Evolutionary conservation across 2,329 filamentous ascomycete genomes (phyloP), one percentile per base, ranked within the genome.

Genomic region (Zelopaecilomyces penicillatus): DNA sequence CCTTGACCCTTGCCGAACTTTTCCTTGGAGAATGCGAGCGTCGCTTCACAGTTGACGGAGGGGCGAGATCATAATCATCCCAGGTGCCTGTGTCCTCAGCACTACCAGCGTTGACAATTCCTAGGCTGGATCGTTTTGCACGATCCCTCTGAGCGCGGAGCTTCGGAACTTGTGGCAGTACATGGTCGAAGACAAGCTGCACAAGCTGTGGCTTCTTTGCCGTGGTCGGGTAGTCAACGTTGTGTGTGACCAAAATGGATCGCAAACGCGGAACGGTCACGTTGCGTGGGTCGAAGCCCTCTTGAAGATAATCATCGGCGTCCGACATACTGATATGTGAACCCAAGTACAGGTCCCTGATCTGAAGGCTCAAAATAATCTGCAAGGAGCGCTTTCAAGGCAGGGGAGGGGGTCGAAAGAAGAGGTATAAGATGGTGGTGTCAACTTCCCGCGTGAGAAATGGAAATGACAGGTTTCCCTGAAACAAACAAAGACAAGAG

Each of bases 191-290:
- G 65, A 98, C 89, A 39, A 97, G 80, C 6, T 85, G 81, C 48
- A 98, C 75, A 26, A 98, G 80, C 59, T 95, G 84, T 0, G 80
- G 71, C 70, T 98, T 98, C 70, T 97, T 98, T 9, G 93, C 89
- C 4, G 83, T 90, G 0, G 87, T 83, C 5, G 90, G 84, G 61
- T 95, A 97, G 33, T 80, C 69, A 57, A 97, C 73, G 61, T 89
- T 85, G 68, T 98, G 87, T 52, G 82, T 85, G 57, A 97, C 86
- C 46, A 98, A 80, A 53, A 97, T 94, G 40, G 86, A 91, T 57
- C 93, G 87, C 55, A 98, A 73, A 38, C 85, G 85, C 29, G 93
- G 89, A 41, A 97, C 82, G 1, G 89, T 97, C 51, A 97, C 78
- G 52, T 77, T 80, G 59, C 76, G 75, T 19, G 93, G 82, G 62